Conservation (phyloP, 139 green algal species). For the Diplosphaera chodatii region DNA sequence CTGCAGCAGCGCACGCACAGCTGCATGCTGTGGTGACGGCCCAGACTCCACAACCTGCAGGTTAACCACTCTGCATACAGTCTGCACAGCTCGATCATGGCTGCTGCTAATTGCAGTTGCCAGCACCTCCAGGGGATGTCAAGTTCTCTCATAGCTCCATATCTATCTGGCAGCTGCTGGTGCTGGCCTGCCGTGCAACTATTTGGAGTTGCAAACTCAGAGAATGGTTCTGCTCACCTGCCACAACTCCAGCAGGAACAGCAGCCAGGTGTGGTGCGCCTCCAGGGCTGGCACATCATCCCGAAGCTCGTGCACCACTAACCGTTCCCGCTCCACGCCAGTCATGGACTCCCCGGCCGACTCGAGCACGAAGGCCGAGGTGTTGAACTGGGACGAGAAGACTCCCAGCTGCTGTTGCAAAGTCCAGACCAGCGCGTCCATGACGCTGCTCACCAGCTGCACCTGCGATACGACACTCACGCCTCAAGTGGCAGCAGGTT, state of each 20-base stretch:
- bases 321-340: neutral
- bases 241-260: conserved; percentile 28
- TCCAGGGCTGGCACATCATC: conserved; percentile 10
- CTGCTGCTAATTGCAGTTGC: neutral
- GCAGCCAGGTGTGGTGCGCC: conserved; percentile 36
- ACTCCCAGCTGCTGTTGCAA: conserved; percentile 47
- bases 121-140: no score
- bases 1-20: neutral
- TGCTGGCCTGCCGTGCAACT: neutral
- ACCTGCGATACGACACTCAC: conserved; percentile 19
- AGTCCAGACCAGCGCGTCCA: conserved; percentile 46
- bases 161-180: no score
- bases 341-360: neutral
- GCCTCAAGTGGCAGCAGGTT: conserved; percentile 11
- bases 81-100: neutral
- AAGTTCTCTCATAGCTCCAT: no score
- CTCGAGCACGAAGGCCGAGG: neutral
- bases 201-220: no score
- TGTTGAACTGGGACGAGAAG: conserved; percentile 33
- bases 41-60: neutral
- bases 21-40: neutral
- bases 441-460: conserved; percentile 42
- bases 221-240: neutral
- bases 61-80: neutral
- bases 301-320: neutral